Evolutionary conservation across 495 filamentous ascomycete genomes (phyloP).

Genomic region (Trypethelium eluteriae): DNA sequence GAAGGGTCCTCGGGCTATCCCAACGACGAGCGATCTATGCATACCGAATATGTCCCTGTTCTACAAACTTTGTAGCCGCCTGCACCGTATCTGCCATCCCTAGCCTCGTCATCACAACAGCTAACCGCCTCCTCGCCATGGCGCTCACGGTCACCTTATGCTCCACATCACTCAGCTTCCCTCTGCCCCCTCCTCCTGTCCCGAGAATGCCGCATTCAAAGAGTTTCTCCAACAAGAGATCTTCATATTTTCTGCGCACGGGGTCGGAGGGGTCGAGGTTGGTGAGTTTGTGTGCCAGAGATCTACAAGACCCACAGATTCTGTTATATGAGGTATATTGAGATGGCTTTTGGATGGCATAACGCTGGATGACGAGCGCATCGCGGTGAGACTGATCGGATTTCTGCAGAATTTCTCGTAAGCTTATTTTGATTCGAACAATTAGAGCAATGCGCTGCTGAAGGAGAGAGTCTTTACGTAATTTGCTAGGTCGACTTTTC

Average conservation of each 20-base stretch:
- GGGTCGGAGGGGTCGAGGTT: conserved; percentile 68
- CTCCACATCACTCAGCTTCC: conserved; percentile 76
- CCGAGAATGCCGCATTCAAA: conserved; percentile 79
- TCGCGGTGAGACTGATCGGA: conserved; percentile 79
- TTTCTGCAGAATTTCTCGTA: conserved; percentile 36
- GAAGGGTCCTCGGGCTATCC: no score
- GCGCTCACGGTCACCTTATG: conserved; percentile 75
- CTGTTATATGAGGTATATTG: conserved; percentile 87
- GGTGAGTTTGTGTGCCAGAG: conserved; percentile 79
- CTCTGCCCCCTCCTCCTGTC: conserved; percentile 37
- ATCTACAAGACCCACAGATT: conserved; percentile 73
- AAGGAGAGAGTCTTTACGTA: conserved; percentile 39
- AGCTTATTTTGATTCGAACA: no score
- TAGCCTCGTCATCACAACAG: conserved; percentile 79
- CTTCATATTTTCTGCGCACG: conserved; percentile 69
- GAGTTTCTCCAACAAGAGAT: conserved; percentile 78
- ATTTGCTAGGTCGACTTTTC: conserved; percentile 90
- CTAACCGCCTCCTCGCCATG: conserved; percentile 70
- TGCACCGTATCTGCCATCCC: conserved; percentile 85
- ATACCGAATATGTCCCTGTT: conserved; percentile 75
- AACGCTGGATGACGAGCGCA: conserved; percentile 69
- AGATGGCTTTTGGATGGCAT: conserved; percentile 75
- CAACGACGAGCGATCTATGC: no score
- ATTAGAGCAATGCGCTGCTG: no score
- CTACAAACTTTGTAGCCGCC: conserved; percentile 74